These are phyloP conservation scores for bread wheat (Triticum aestivum) DNA, from an alignment of 176 grass and related monocot genomes.

Conservation along the genomic window IWGSC_CS_RefSeq_v2.1 NC_057802.1:470251754-470252253, in stretches of 20 bases:
- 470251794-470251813: not conserved
- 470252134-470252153: constrained; percentile 93
- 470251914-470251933: not conserved
- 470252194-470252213: constrained; percentile 87
- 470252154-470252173: constrained; percentile 96
- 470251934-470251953: not conserved
- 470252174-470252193: constrained; percentile 82
- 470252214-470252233: constrained; percentile 86
- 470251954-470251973: not conserved
- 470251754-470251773: too few species aligned
- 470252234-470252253: constrained; percentile 87
- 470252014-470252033: not conserved
- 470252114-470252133: constrained; percentile 75
- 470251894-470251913: not conserved
- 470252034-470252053: constrained; percentile 13
- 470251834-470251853: not conserved
- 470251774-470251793: not conserved
- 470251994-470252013: not conserved
- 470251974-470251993: not conserved
- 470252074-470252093: constrained; percentile 98
- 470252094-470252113: constrained; percentile 89
- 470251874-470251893: not conserved
- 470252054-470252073: constrained; percentile 70
- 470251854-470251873: not conserved
- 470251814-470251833: not conserved